Conservation (phyloP, 305 asterid genomes). For the Plantago coronopus region DNA sequence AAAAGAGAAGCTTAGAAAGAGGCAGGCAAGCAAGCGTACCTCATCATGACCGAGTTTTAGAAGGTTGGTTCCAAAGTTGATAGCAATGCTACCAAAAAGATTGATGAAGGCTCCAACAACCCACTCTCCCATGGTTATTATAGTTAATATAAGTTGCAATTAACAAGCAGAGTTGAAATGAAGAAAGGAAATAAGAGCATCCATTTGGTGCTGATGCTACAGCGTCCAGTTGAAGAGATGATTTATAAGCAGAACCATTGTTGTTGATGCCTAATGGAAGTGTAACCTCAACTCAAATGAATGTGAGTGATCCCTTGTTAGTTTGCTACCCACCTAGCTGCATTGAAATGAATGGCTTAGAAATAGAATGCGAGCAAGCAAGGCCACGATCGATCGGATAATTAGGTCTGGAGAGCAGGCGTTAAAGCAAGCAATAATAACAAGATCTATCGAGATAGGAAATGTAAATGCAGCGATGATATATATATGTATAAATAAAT, state of each 20-base stretch:
- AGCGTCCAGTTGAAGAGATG: conserved; percentile 24
- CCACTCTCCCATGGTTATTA: conserved; percentile 83
- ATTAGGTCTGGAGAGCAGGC: no score
- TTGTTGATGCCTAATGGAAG: no score
- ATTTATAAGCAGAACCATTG: not conserved
- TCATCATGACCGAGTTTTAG: conserved; percentile 87
- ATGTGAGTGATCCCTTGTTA: no score
- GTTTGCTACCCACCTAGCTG: no score
- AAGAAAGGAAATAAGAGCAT: conserved; percentile 27
- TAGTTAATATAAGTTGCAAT: conserved; percentile 22
- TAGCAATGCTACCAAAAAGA: conserved; percentile 82
- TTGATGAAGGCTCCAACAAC: conserved; percentile 86
- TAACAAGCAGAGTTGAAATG: conserved; percentile 21
- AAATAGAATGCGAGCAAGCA: no score
- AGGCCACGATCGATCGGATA: no score
- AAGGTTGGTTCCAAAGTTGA: conserved; percentile 94
- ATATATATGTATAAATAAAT: no score
- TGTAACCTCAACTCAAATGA: no score
- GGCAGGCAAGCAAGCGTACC: conserved; percentile 35
- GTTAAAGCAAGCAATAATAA: no score
- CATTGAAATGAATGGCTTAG: no score
- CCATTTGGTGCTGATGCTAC: conserved; percentile 23
- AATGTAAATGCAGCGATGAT: no score
- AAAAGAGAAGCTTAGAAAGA: not conserved
- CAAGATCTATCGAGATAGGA: no score